A percentile compares a stretch with the other conserved stretches of the same genome.
Evolutionary conservation across 1,284 basidiomycete genomes (phyloP).

Genomic region (Coniferiporia weirii): DNA sequence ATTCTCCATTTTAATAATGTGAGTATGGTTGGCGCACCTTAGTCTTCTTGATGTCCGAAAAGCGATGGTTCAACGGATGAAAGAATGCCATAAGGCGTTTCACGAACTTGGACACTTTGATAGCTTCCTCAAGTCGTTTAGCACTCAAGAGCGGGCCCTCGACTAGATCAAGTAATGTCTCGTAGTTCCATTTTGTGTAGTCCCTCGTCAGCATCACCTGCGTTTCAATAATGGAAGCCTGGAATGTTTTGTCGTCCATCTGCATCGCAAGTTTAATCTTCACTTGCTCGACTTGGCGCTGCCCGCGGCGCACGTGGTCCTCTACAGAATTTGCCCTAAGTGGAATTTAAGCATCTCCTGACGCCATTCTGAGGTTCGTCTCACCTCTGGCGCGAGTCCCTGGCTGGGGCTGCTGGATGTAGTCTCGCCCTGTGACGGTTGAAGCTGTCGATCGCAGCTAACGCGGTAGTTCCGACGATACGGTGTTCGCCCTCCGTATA

Average conservation of each 20-base stretch:
- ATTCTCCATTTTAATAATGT: background rate
- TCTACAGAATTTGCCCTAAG: slow-evolving; percentile 80
- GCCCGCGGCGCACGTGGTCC: slow-evolving; percentile 82
- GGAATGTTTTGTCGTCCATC: slow-evolving; percentile 91
- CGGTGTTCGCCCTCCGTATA: slow-evolving; percentile 69
- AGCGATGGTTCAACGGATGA: slow-evolving; percentile 73
- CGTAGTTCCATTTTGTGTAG: slow-evolving; percentile 90
- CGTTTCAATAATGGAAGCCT: slow-evolving; percentile 76
- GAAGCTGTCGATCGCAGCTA: slow-evolving; percentile 88
- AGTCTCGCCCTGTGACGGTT: slow-evolving; percentile 77
- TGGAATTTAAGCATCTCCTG: background rate
- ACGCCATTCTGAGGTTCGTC: background rate
- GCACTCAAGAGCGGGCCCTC: slow-evolving; percentile 91
- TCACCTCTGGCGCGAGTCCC: slow-evolving; percentile 57
- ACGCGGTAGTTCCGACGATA: slow-evolving; percentile 78
- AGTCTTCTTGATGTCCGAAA: slow-evolving; percentile 75
- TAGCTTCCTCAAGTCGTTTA: slow-evolving; percentile 93
- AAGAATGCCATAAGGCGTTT: slow-evolving; percentile 87
- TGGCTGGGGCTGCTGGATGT: slow-evolving; percentile 44
- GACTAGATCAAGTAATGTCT: slow-evolving; percentile 82
- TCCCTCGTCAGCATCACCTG: slow-evolving; percentile 88
- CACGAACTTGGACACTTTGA: slow-evolving; percentile 86
- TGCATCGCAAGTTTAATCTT: slow-evolving; percentile 87
- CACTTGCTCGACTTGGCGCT: slow-evolving; percentile 85
- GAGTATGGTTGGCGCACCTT: slow-evolving; percentile 42